A percentile compares a stretch with the other conserved stretches of the same genome.
These are phyloP conservation scores for Aphanomyces stellatus DNA, from an alignment of 352 stramenopile genomes.

Conservation along the genomic window DNA sequence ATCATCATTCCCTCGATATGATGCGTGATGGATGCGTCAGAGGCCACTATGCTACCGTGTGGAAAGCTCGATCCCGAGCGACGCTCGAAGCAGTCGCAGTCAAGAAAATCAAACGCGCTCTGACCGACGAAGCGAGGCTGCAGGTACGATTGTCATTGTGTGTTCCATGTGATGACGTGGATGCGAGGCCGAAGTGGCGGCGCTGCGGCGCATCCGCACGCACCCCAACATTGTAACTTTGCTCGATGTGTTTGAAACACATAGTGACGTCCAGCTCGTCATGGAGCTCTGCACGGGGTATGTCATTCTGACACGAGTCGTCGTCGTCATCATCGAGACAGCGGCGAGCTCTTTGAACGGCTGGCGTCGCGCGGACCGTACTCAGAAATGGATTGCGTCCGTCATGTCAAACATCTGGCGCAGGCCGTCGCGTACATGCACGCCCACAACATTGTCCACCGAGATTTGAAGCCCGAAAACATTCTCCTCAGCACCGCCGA, in stretches of 20 bases:
- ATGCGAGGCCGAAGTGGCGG: conserved; percentile 41
- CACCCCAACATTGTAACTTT: conserved; percentile 75
- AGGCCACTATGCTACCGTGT: conserved; percentile 63
- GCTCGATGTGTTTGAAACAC: conserved; percentile 73
- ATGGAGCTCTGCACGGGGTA: conserved; percentile 63
- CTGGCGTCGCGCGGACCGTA: conserved; percentile 73
- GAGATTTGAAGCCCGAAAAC: conserved; percentile 80
- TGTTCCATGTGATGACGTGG: not conserved
- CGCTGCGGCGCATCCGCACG: conserved; percentile 41
- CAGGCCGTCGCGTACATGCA: conserved; percentile 65
- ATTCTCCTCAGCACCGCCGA: conserved; percentile 39
- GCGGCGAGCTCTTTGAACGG: conserved; percentile 73
- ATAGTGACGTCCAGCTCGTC: conserved; percentile 65
- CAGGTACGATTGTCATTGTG: conserved; percentile 13
- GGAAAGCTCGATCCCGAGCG: conserved; percentile 37
- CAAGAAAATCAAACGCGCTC: conserved; percentile 77
- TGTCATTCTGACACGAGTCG: not conserved
- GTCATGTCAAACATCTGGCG: conserved; percentile 62
- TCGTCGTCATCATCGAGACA: not conserved
- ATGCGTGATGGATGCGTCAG: conserved; percentile 22
- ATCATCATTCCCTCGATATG: not conserved
- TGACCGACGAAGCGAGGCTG: conserved; percentile 61
- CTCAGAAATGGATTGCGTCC: conserved; percentile 70
- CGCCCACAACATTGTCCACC: conserved; percentile 65
- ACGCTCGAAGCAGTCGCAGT: conserved; percentile 52